A percentile compares a stretch with the other conserved stretches of the same genome.
phyloP scores from a whole-genome alignment of 495 filamentous ascomycete genomes.

The Aspergillus saccharolyticus region DNA sequence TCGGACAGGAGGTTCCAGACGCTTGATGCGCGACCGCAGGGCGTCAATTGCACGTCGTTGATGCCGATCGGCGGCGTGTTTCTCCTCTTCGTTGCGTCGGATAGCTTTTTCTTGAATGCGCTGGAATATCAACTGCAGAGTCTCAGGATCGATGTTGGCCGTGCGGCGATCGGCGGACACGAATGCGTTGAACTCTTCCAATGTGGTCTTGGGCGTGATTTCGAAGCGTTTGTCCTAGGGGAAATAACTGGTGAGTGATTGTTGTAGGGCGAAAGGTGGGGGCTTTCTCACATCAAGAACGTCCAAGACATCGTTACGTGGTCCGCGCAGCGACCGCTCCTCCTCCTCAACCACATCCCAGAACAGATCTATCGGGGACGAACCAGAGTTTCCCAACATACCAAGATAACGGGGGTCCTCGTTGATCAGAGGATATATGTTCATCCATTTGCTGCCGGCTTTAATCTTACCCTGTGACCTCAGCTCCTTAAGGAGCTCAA shows the following conservation, averaged over 20 bases:
- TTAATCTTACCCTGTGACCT: conserved; percentile 77
- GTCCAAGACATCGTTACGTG: conserved; percentile 81
- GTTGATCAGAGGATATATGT: conserved; percentile 70
- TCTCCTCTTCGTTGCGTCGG: conserved; percentile 77
- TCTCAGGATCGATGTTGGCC: conserved; percentile 72
- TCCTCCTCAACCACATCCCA: conserved; percentile 97
- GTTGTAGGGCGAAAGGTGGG: neutral
- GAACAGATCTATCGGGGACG: conserved; percentile 88
- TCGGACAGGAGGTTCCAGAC: conserved; percentile 78
- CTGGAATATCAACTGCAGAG: conserved; percentile 73
- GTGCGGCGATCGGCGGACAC: conserved; percentile 81
- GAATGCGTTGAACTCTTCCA: conserved; percentile 76
- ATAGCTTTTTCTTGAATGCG: conserved; percentile 76
- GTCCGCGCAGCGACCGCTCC: conserved; percentile 72
- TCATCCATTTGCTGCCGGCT: conserved; percentile 84
- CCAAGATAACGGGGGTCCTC: conserved; percentile 78
- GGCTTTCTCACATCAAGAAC: conserved; percentile 72
- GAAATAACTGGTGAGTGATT: conserved; percentile 16
- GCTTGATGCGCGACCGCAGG: conserved; percentile 83
- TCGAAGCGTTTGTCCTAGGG: conserved; percentile 83
- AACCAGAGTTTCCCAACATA: conserved; percentile 82
- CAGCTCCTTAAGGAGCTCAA: conserved; percentile 67
- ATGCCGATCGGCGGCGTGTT: conserved; percentile 72
- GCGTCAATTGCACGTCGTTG: conserved; percentile 81
- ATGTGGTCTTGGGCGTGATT: conserved; percentile 75